These are phyloP conservation scores for Penicillium herquei DNA, from an alignment of 495 filamentous ascomycete species.

Conservation along the genomic window DNA sequence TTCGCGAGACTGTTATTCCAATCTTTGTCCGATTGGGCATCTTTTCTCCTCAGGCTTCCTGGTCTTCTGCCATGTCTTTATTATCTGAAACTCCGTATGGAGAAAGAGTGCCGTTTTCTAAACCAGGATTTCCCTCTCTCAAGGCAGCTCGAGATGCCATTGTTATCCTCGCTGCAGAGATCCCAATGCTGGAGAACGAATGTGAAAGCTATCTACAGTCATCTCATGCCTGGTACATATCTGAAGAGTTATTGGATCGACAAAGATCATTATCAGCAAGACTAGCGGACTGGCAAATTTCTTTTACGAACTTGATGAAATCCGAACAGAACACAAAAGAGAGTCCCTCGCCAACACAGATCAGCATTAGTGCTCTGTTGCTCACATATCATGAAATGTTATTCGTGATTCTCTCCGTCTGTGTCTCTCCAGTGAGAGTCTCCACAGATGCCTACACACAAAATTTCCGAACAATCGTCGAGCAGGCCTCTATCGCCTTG, in stretches of 20 bases:
- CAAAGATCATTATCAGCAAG: conserved; percentile 9
- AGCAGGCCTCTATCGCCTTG: conserved; percentile 22
- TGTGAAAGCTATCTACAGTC: conserved; percentile 8
- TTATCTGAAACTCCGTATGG: neutral
- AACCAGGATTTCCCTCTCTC: conserved; percentile 23
- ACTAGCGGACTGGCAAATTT: conserved; percentile 23
- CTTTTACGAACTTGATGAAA: conserved; percentile 21
- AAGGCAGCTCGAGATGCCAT: conserved; percentile 34
- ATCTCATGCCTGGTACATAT: conserved; percentile 1
- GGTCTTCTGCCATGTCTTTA: neutral
- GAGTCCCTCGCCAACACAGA: conserved; percentile 11
- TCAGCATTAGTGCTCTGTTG: conserved; percentile 22
- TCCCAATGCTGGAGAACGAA: conserved; percentile 16
- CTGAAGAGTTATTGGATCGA: conserved; percentile 8
- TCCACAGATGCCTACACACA: conserved; percentile 22
- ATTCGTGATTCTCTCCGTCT: conserved; percentile 16
- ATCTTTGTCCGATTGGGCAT: conserved; percentile 36
- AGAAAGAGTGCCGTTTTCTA: neutral
- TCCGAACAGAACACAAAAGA: conserved; percentile 4
- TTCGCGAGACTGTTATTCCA: conserved; percentile 37
- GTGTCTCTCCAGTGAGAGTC: conserved; percentile 14
- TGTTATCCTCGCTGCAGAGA: conserved; percentile 20
- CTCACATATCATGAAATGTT: conserved; percentile 26
- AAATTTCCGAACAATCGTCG: conserved; percentile 32
- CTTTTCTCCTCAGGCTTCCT: neutral